Percentiles rank a stretch among this genome's conserved stretches.
Evolutionary conservation across 2,329 filamentous ascomycete genomes (phyloP).

Genomic region (Rhinocladiella mackenziei): DNA sequence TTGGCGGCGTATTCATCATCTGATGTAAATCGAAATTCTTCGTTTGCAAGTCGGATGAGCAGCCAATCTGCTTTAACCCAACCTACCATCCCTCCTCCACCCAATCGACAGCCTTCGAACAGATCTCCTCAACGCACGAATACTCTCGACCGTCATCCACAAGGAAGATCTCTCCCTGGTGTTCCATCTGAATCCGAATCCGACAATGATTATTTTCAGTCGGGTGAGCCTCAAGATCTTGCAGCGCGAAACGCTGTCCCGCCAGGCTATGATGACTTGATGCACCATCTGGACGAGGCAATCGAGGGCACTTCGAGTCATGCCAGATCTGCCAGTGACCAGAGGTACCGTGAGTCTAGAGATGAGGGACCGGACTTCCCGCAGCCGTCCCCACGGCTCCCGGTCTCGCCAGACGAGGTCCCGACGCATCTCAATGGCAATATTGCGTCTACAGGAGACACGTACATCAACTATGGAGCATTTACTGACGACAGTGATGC

Average conservation of each 20-base stretch:
- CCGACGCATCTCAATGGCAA: conserved; percentile 50
- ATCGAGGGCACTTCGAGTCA: conserved; percentile 32
- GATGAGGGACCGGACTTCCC: conserved; percentile 23
- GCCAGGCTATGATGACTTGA: conserved; percentile 53
- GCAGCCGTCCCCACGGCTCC: conserved; percentile 28
- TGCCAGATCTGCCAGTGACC: conserved; percentile 12
- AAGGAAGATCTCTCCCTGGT: conserved; percentile 56
- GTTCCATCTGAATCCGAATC: conserved; percentile 49
- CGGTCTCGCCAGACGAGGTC: conserved; percentile 41
- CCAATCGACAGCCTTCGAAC: conserved; percentile 49
- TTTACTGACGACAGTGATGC: conserved; percentile 76
- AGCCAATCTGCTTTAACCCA: conserved; percentile 35
- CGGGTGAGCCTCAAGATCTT: conserved; percentile 18
- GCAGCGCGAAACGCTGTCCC: conserved; percentile 38
- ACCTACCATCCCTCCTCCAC: conserved; percentile 45
- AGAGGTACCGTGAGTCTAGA: conserved; percentile 13
- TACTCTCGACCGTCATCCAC: conserved; percentile 54
- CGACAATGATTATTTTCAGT: conserved; percentile 30
- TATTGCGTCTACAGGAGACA: conserved; percentile 43
- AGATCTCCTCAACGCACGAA: conserved; percentile 50
- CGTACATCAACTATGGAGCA: conserved; percentile 46
- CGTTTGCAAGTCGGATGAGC: conserved; percentile 29
- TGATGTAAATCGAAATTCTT: conserved; percentile 26
- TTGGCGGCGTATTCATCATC: conserved; percentile 21
- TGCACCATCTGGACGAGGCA: conserved; percentile 54